These are phyloP conservation scores for Onygenales sp. DNA, from an alignment of 2,329 filamentous ascomycete species.

Conservation along the genomic window DNA sequence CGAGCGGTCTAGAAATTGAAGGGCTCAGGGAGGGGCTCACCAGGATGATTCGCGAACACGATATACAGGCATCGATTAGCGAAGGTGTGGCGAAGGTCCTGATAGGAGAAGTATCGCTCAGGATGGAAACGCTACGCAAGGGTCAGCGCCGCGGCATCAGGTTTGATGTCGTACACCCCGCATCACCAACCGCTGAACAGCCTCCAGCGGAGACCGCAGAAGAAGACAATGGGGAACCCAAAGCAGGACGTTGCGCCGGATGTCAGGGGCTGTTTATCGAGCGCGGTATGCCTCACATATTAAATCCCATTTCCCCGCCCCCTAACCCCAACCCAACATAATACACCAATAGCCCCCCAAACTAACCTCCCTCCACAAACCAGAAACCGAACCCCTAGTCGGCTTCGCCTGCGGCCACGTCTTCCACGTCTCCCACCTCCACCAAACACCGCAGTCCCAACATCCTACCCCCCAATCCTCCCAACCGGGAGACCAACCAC, in stretches of 20 bases:
- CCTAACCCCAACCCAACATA: neutral
- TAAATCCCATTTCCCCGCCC: neutral
- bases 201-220: neutral
- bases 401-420: slow-evolving; percentile 62
- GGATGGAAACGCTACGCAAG: slow-evolving; percentile 68
- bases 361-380: neutral
- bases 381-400: slow-evolving; percentile 48
- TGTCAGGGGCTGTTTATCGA: slow-evolving; percentile 28
- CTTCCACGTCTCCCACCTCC: slow-evolving; percentile 54
- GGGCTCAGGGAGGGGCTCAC: slow-evolving; percentile 80
- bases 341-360: neutral
- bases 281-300: slow-evolving; percentile 23
- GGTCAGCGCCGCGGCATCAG: slow-evolving; percentile 81
- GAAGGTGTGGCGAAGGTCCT: slow-evolving; percentile 81
- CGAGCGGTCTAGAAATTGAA: slow-evolving; percentile 84
- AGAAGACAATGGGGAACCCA: slow-evolving; percentile 5
- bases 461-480: slow-evolving; percentile 1
- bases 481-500: slow-evolving; percentile 14
- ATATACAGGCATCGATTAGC: slow-evolving; percentile 88
- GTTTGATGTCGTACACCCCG: slow-evolving; percentile 57
- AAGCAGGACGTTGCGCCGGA: slow-evolving; percentile 26
- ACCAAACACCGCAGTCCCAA: slow-evolving; percentile 22
- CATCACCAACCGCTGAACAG: neutral
- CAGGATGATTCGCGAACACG: slow-evolving; percentile 89
- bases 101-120: slow-evolving; percentile 73